These are phyloP conservation scores for Metarhizium robertsii DNA, from an alignment of 2,329 filamentous ascomycete genomes.

Conservation along the genomic window DNA sequence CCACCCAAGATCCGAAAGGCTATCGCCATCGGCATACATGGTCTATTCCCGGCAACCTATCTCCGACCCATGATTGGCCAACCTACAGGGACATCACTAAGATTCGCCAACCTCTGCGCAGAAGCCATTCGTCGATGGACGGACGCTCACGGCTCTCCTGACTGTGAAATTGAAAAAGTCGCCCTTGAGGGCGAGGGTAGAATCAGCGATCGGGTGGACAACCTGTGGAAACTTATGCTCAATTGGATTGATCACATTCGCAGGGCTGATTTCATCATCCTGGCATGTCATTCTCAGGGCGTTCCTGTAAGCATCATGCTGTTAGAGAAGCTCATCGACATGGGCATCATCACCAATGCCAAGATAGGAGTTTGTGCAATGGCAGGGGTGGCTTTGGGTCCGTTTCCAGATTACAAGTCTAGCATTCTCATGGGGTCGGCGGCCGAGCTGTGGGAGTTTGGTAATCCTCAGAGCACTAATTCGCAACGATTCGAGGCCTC, in stretches of 20 bases:
- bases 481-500: conserved; percentile 73
- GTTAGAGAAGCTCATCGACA: conserved; percentile 81
- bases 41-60: conserved; percentile 80
- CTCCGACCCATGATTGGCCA: conserved; percentile 88
- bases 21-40: conserved; percentile 88
- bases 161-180: conserved; percentile 84
- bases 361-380: conserved; percentile 80
- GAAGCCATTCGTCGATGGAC: conserved; percentile 79
- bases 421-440: conserved; percentile 83
- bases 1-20: conserved; percentile 71
- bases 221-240: conserved; percentile 86
- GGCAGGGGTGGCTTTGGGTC: conserved; percentile 88
- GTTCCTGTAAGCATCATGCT: conserved; percentile 92
- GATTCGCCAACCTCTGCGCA: conserved; percentile 82
- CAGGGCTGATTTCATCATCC: conserved; percentile 75
- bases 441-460: conserved; percentile 93
- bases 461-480: conserved; percentile 69
- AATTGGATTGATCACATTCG: conserved; percentile 93
- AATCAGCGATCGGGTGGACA: conserved; percentile 80
- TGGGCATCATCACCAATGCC: conserved; percentile 69
- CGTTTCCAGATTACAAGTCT: conserved; percentile 86
- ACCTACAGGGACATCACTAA: conserved; percentile 88
- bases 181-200: conserved; percentile 91
- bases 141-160: conserved; percentile 59
- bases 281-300: conserved; percentile 94